Conservation (phyloP, 805 yeast genomes). For the Kodamaea hsintzibuensis region DNA sequence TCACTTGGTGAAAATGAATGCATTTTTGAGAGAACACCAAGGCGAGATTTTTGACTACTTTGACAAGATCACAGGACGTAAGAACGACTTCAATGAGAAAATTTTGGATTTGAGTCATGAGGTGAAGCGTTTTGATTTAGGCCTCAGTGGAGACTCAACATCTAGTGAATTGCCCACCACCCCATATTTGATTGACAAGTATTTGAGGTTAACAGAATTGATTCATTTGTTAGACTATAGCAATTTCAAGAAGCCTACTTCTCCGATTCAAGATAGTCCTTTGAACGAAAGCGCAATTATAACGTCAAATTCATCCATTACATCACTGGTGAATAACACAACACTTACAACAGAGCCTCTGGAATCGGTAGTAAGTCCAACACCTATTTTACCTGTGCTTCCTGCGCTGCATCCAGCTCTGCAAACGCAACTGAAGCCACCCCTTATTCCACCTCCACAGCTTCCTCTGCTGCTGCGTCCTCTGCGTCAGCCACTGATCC, state of each 20-base stretch:
- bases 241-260: slow-evolving; percentile 6
- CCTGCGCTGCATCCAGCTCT: not conserved
- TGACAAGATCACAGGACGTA: slow-evolving; percentile 68
- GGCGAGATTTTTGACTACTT: slow-evolving; percentile 66
- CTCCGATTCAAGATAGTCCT: slow-evolving; percentile 4
- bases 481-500: not conserved
- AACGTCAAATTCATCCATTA: slow-evolving; percentile 13
- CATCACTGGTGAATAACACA: slow-evolving; percentile 5
- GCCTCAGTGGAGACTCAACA: slow-evolving; percentile 50
- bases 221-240: slow-evolving; percentile 44
- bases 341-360: not conserved
- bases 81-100: slow-evolving; percentile 63
- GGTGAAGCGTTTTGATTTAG: slow-evolving; percentile 56
- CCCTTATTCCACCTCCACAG: not conserved
- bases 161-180: slow-evolving; percentile 64
- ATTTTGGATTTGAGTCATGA: slow-evolving; percentile 56
- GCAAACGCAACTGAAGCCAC: slow-evolving; percentile 3
- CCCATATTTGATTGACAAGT: slow-evolving; percentile 69
- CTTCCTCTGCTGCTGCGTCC: slow-evolving; percentile 5
- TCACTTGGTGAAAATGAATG: slow-evolving; percentile 69
- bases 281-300: slow-evolving; percentile 9
- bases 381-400: not conserved
- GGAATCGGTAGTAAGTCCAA: not conserved
- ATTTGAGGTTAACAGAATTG: slow-evolving; percentile 59
- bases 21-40: slow-evolving; percentile 59